Conservation (phyloP, 2,329 filamentous ascomycete genomes). For the Ceratocystis variospora region DNA sequence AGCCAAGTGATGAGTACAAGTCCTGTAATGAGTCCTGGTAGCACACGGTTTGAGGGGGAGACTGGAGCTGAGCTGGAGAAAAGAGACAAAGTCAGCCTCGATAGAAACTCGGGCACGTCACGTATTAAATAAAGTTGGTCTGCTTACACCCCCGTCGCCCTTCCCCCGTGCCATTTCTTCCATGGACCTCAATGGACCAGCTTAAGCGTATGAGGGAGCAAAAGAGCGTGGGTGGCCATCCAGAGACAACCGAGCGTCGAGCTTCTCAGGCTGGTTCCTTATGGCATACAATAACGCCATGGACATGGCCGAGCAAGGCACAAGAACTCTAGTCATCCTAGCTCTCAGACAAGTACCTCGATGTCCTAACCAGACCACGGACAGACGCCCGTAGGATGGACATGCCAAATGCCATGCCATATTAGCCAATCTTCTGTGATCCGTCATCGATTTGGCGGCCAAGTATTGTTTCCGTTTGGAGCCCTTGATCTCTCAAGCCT, state of each 20-base stretch:
- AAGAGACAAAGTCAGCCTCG: neutral
- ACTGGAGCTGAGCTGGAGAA: neutral
- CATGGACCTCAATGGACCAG: neutral
- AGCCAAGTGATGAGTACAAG: too few relatives aligned
- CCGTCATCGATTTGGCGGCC: conserved; percentile 1
- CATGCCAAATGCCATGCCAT: neutral
- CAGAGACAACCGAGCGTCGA: neutral
- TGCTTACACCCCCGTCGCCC: neutral
- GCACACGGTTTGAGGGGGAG: neutral
- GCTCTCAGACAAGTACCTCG: neutral
- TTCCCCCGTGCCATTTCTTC: neutral
- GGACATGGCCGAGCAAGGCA: neutral
- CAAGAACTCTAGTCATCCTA: neutral
- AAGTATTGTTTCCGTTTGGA: neutral
- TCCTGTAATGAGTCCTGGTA: neutral
- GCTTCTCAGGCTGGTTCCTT: neutral
- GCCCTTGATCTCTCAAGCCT: neutral
- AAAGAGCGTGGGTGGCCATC: neutral
- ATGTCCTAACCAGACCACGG: neutral
- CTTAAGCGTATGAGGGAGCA: neutral
- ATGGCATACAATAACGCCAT: neutral
- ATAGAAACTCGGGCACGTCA: neutral
- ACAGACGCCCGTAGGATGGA: neutral
- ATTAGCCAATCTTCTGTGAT: neutral
- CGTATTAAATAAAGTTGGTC: neutral